These are phyloP conservation scores for Monosporascus cannonballus DNA, from an alignment of 2,329 filamentous ascomycete species.

Conservation along the genomic window DNA sequence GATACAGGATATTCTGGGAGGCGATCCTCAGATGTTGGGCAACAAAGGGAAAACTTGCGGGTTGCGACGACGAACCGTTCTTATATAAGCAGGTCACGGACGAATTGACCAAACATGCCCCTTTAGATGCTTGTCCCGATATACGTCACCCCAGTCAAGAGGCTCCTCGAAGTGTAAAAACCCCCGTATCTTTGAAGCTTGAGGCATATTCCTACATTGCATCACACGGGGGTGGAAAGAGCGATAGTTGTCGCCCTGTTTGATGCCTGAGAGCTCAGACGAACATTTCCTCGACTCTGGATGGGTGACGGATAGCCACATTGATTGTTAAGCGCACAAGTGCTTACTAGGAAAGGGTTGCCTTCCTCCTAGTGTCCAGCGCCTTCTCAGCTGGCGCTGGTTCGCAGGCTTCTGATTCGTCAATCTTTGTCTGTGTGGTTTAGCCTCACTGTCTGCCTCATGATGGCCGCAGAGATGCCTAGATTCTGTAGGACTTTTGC, in stretches of 20 bases:
- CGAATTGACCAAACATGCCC: neutral
- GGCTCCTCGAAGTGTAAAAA: neutral
- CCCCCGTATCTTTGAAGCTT: neutral
- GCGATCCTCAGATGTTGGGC: neutral
- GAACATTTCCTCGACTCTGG: neutral
- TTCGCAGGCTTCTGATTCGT: neutral
- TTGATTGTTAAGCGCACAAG: neutral
- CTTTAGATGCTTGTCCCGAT: neutral
- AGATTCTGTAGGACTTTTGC: neutral
- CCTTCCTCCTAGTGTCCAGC: neutral
- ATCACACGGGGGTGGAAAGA: neutral
- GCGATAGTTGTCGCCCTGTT: neutral
- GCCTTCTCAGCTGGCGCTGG: neutral
- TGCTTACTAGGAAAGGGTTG: neutral
- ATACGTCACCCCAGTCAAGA: neutral
- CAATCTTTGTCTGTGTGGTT: neutral
- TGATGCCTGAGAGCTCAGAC: neutral
- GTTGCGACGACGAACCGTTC: neutral
- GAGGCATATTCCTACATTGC: neutral
- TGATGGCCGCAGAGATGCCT: neutral
- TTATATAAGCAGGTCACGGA: neutral
- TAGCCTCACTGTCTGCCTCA: neutral
- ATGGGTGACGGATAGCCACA: neutral
- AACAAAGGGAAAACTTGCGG: neutral
- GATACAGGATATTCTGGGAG: neutral